Base-by-base conservation (phyloP, 495 filamentous ascomycete genomes). In the Endocarpon pusillum region DNA sequence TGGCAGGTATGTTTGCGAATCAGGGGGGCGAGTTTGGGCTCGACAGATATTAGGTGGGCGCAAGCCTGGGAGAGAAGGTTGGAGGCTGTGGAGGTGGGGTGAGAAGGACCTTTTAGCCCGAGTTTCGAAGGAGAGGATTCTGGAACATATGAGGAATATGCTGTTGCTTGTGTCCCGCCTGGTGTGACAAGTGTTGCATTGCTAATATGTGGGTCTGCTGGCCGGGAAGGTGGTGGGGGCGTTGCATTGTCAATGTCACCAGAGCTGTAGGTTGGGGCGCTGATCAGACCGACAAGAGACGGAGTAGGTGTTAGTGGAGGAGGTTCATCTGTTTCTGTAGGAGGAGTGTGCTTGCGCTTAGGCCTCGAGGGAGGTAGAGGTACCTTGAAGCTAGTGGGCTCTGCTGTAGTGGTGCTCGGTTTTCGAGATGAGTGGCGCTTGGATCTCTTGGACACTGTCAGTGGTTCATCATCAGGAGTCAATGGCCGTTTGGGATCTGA, bases 101-200 rank as follows among this genome's bases (percentile, higher is more conserved):
- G 54, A n/a, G n/a, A n/a, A n/a, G n/a, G n/a, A n/a, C n/a, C n/a
- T 3, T 62, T 51, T 17, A 62, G 50, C 9, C 58, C 56, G 8
- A 53, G 51, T 42, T 75, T 78, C 10, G 69, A 74, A 20, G 73
- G 72, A 3, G 78, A 76, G 18, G 55, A 47, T 37, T 68, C 53
- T 42, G 61, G 58, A 11, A 46, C 30, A 16, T 48, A 51, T 11
- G 55, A 46, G 19, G 62, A 58, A 37, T 73, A 73, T 20, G 71
- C 66, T 30, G 79, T 58, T 30, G 80, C 52, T 20, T 72, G 67
- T 9, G 78, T 78, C 33, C 81, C 83, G 44, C 77, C 65, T 0
- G 85, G 81, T 0, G 84, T 87, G 12, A 81, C 57, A 31, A 94
- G 67, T 5, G 75, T 71, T 22, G 80, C 84, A 50, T 91, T 87